Conservation (phyloP, 1,284 basidiomycete genomes). For the Bjerkandera adusta region DNA sequence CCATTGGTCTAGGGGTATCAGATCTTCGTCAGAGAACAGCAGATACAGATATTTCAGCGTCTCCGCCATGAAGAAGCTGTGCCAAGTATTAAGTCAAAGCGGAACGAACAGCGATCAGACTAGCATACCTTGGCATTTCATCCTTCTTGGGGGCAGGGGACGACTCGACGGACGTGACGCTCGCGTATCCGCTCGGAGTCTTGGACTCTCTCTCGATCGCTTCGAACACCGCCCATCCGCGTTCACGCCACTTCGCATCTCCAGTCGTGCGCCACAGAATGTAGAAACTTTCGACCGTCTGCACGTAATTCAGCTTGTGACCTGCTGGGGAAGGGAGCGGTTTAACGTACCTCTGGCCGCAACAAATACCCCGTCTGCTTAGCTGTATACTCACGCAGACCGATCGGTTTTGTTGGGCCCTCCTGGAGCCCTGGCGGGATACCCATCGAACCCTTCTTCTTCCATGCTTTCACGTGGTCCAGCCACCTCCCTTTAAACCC, state of each 20-base stretch:
- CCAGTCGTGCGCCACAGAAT: slow-evolving; percentile 68
- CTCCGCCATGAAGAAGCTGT: slow-evolving; percentile 70
- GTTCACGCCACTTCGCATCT: slow-evolving; percentile 65
- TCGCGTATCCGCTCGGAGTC: slow-evolving; percentile 56
- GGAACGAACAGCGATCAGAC: not conserved
- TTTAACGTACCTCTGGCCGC: slow-evolving; percentile 56
- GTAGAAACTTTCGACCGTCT: slow-evolving; percentile 70
- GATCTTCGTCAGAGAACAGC: slow-evolving; percentile 54
- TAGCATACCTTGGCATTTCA: slow-evolving; percentile 62
- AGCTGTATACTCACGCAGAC: slow-evolving; percentile 33
- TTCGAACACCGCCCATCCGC: slow-evolving; percentile 74
- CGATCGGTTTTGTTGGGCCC: slow-evolving; percentile 23
- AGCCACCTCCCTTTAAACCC: slow-evolving; percentile 42
- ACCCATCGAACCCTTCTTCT: slow-evolving; percentile 36
- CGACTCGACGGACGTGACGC: slow-evolving; percentile 45
- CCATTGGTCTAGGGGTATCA: slow-evolving; percentile 66
- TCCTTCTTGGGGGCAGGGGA: slow-evolving; percentile 38
- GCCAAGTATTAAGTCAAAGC: not conserved
- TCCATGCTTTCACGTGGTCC: slow-evolving; percentile 51
- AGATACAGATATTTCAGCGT: slow-evolving; percentile 70
- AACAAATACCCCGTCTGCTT: slow-evolving; percentile 48
- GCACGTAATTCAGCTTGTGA: not conserved
- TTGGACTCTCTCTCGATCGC: slow-evolving; percentile 61
- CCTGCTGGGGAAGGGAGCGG: not conserved
- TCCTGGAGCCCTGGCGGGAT: slow-evolving; percentile 52